Base-by-base conservation (phyloP, 2,329 filamentous ascomycete genomes). In the Stylonectria norvegica region DNA sequence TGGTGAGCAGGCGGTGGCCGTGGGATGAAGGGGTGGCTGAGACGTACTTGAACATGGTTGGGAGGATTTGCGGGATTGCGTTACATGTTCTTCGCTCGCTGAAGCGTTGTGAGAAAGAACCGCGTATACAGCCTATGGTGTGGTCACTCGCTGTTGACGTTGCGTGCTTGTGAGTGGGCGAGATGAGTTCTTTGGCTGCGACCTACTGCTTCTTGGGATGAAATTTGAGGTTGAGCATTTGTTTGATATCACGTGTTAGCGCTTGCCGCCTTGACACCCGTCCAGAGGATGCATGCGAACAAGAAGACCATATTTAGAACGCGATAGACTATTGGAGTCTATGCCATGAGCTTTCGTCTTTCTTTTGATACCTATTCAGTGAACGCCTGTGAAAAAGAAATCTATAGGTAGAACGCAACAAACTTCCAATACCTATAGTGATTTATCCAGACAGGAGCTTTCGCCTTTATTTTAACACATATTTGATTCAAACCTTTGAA, bases 41-140 rank as follows among this genome's bases (percentile, higher is more conserved):
- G 8, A 25, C 49, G 5, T 39, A 56, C 53, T 42, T 51, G 41
- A 56, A 38, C 53, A 56, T 56, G 42, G 30, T 40, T 39, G 12
- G 16, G 10, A 16, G 20, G 12, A 22, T 38, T 20, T 28, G n/a
- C 14, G 37, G 29, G 37, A 35, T 28, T 35, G 14, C 47, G 22
- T 25, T 25, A 12, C 8, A 25, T 12, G 8, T 25, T 7, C 8
- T 12, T 25, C 22, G 12, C 7, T 25, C 22, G 12, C 8, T 25
- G 8, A 12, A 25, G 22, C 7, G 12, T 12, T 7, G 12, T 8
- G 12, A 12, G 12, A 12, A 25, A 12, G 22, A 25, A 25, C 22
- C 22, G 22, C 7, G 22, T 25, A 12, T 7, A 12, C 22, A 7
- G 22, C 22, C 22, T 25, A 12, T 25, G 7, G 22, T 7, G 22